Conservation (phyloP, 2,329 filamentous ascomycete species). For the Xylaria sp. region DNA sequence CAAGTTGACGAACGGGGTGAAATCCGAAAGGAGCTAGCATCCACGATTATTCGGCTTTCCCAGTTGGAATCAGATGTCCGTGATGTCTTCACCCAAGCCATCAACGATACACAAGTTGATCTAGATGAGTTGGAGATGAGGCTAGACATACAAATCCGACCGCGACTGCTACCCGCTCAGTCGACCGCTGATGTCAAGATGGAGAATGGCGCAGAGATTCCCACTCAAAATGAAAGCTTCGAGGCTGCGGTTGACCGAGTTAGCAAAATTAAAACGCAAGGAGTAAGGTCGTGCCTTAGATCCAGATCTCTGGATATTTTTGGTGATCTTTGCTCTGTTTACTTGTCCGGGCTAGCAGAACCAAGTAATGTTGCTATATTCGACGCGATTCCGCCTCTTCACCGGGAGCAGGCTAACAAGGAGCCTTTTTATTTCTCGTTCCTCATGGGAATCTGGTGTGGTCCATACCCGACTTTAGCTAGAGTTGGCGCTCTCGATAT, state of each 20-base stretch:
- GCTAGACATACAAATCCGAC: slow-evolving; percentile 75
- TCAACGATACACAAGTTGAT: slow-evolving; percentile 75
- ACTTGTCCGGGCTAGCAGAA: slow-evolving; percentile 56
- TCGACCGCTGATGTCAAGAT: slow-evolving; percentile 64
- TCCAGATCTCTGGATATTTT: slow-evolving; percentile 64
- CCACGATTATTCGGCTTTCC: slow-evolving; percentile 73
- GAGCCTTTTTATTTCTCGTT: slow-evolving; percentile 79
- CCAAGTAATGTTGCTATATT: slow-evolving; percentile 60
- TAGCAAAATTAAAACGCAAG: slow-evolving; percentile 51
- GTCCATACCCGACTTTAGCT: slow-evolving; percentile 74
- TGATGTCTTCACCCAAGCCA: slow-evolving; percentile 72
- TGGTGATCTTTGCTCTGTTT: slow-evolving; percentile 67
- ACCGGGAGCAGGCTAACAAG: slow-evolving; percentile 64
- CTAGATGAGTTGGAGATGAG: slow-evolving; percentile 80
- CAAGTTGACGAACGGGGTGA: slow-evolving; percentile 64
- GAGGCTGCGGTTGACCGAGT: slow-evolving; percentile 45
- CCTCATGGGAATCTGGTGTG: slow-evolving; percentile 79
- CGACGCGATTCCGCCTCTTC: slow-evolving; percentile 65
- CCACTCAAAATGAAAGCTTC: slow-evolving; percentile 42
- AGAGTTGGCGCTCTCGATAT: slow-evolving; percentile 76
- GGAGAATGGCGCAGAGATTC: slow-evolving; percentile 50
- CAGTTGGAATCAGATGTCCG: slow-evolving; percentile 69
- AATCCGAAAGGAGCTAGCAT: slow-evolving; percentile 72
- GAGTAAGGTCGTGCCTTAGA: slow-evolving; percentile 62
- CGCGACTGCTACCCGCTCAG: slow-evolving; percentile 62